Evolutionary conservation across 768 basidiomycete species (phyloP).

Genomic region (Clitopilus hobsonii): DNA sequence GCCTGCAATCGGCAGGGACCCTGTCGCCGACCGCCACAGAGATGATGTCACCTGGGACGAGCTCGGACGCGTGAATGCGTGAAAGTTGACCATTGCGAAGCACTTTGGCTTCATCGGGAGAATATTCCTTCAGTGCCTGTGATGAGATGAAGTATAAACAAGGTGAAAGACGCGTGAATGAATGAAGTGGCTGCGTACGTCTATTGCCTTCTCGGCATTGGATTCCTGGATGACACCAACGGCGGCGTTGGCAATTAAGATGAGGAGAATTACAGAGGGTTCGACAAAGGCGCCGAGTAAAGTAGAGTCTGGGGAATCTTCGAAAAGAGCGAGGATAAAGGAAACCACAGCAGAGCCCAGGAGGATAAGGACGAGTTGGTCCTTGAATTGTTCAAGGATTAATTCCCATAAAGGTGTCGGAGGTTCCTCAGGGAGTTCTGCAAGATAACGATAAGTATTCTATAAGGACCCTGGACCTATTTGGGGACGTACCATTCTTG

Average conservation of each 20-base stretch:
- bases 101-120: conserved; percentile 93
- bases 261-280: conserved; percentile 90
- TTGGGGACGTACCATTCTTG: conserved; percentile 62
- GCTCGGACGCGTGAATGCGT: conserved; percentile 79
- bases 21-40: conserved; percentile 91
- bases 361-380: conserved; percentile 95
- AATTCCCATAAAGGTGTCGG: conserved; percentile 91
- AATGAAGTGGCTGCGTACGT: conserved; percentile 51
- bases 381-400: conserved; percentile 98
- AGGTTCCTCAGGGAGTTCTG: conserved; percentile 91
- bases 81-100: conserved; percentile 64
- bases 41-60: conserved; percentile 95
- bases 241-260: conserved; percentile 93
- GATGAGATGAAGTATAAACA: conserved; percentile 3
- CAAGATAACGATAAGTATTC: conserved; percentile 3
- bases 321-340: conserved; percentile 86
- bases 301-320: conserved; percentile 63
- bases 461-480: neutral
- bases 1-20: conserved; percentile 90
- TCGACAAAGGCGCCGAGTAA: conserved; percentile 90
- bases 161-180: conserved; percentile 6
- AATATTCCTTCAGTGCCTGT: conserved; percentile 94
- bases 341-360: conserved; percentile 92
- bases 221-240: conserved; percentile 97
- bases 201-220: conserved; percentile 95